Base-by-base conservation (phyloP, 2,329 filamentous ascomycete species). In the Fusarium clavum region DNA sequence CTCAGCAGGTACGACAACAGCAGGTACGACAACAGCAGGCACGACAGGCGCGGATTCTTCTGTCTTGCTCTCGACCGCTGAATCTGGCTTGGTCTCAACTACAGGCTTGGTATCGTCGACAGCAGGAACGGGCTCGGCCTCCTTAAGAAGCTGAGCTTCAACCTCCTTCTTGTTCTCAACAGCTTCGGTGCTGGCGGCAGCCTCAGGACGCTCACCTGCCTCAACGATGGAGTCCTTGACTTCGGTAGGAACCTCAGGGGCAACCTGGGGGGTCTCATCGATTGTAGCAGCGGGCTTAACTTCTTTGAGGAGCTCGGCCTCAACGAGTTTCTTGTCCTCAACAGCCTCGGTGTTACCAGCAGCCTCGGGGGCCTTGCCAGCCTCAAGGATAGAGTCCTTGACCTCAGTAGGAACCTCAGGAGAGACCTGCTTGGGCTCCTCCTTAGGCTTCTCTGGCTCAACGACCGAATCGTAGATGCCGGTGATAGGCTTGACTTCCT, bases 161-260 rank as follows among this genome's bases (percentile, higher is more conserved):
- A 94, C 85, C 13, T 84, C 85, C 78, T 88, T 88, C 87, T 96
- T 96, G 75, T 94, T 92, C 66, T 87, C 82, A 6, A 96, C 92
- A 27, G 90, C 91, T 64, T 86, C 85, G 3, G 88, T 82, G 79
- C 89, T 91, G 57, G 87, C 86, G 45, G 92, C 88, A 32, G 93
- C 93, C 81, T 96, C 93, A 9, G 92, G 91, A 67, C 83, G 84
- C 74, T 85, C 78, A 54, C 88, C 86, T 16, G 91, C 86, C 74
- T 86, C 83, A 40, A 79, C 77, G 47, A 89, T 87, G 14, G 87
- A 88, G 70, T 88, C 82, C 79, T 87, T 86, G 27, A 90, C 88
- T 71, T 87, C 83, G 32, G 77, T 75, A 51, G 88, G 88, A 6
- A 88, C 86, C 65, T 85, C 81, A 45, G 85, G 80, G 3, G 85